These are phyloP conservation scores for Ambrosia trifida DNA, from an alignment of 129 eudicot species.

Conservation along the genomic window DNA sequence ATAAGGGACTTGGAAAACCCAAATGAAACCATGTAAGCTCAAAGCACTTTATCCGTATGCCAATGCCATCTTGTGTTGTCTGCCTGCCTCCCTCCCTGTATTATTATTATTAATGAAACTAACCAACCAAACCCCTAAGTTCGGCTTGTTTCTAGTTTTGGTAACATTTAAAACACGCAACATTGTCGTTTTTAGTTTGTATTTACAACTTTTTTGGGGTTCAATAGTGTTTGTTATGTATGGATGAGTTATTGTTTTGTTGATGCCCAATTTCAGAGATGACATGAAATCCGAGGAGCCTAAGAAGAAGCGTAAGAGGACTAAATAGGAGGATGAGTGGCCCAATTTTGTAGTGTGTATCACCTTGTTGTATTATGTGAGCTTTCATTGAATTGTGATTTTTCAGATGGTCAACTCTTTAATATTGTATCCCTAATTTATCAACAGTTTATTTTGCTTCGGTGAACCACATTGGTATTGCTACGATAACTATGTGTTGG, in stretches of 20 bases:
- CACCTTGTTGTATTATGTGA: not conserved
- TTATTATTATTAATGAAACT: not conserved
- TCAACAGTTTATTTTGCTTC: not conserved
- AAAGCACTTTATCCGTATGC: not conserved
- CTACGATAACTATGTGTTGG: too few species aligned
- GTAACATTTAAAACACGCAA: not conserved
- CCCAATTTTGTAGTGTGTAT: not conserved
- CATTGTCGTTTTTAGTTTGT: not conserved
- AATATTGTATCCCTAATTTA: slow-evolving; percentile 7
- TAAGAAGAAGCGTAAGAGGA: not conserved
- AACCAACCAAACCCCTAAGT: not conserved
- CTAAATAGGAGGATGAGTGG: not conserved
- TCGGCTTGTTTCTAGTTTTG: too few species aligned
- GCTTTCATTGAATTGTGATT: not conserved
- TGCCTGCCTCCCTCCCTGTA: too few species aligned
- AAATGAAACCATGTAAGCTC: slow-evolving; percentile 20
- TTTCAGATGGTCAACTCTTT: slow-evolving; percentile 6
- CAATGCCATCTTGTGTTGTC: not conserved
- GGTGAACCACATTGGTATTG: not conserved
- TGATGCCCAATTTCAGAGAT: not conserved
- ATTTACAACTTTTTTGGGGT: not conserved
- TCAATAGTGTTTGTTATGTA: not conserved
- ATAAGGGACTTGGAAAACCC: slow-evolving; percentile 15
- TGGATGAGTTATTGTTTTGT: slow-evolving; percentile 4
- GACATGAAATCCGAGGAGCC: not conserved